Evolutionary conservation across 2,329 filamentous ascomycete genomes (phyloP).

Genomic region (Penicillium sp.): DNA sequence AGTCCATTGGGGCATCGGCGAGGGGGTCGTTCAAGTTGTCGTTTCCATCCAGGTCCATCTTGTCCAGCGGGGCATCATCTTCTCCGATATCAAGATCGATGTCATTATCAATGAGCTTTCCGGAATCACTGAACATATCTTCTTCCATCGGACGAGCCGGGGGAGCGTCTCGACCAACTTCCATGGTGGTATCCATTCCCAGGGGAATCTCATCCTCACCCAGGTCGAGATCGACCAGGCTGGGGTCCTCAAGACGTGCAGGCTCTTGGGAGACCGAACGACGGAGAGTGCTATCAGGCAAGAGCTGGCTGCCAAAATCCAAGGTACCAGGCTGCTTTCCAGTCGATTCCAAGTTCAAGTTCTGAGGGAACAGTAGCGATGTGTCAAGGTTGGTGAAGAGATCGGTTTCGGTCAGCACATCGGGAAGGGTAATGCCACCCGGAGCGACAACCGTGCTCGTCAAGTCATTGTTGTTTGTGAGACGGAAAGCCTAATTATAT

Average conservation of each 20-base stretch:
- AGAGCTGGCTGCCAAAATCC: constrained; percentile 70
- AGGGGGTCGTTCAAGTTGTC: constrained; percentile 57
- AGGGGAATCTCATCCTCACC: constrained; percentile 61
- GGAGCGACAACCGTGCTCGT: constrained; percentile 75
- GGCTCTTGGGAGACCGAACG: constrained; percentile 47
- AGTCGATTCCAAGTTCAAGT: constrained; percentile 47
- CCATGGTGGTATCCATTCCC: constrained; percentile 63
- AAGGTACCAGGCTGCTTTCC: constrained; percentile 35
- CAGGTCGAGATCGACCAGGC: constrained; percentile 70
- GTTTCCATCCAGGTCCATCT: constrained; percentile 36
- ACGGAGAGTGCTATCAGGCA: constrained; percentile 59
- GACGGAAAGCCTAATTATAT: constrained; percentile 73
- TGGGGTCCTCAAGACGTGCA: constrained; percentile 57
- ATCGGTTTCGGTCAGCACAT: constrained; percentile 89
- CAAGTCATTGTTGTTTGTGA: constrained; percentile 90
- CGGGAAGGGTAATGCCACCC: constrained; percentile 80
- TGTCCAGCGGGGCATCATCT: constrained; percentile 42
- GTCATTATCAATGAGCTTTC: constrained; percentile 57
- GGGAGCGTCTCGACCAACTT: constrained; percentile 84
- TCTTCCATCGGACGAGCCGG: constrained; percentile 57
- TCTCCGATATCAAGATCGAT: constrained; percentile 46
- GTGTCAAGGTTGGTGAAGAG: constrained; percentile 79
- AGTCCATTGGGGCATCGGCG: constrained; percentile 51
- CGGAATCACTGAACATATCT: constrained; percentile 55
- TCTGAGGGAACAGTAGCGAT: constrained; percentile 72